Base-by-base conservation (phyloP, 179 eudicot genomes). In the Actinidia arguta region DNA sequence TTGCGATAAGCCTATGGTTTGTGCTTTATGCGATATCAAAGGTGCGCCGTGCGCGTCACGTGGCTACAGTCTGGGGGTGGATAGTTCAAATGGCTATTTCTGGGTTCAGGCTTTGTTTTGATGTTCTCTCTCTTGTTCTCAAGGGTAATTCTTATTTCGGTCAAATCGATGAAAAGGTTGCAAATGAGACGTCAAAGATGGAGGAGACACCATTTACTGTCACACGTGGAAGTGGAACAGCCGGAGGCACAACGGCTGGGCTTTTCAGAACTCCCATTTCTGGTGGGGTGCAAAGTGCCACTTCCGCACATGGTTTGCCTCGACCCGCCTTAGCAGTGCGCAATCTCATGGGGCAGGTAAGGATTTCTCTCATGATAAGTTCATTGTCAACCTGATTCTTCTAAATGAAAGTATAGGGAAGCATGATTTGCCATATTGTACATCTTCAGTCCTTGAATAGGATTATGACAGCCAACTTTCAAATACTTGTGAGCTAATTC, bases 241-340 rank as follows among this genome's bases (percentile, higher is more conserved):
- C 89, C 22, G 87, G 95, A 78, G 90, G 93, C 85, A 89, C 94
- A n/a, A 91, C 98, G 86, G 93, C 99, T 87, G 99, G 99, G 67
- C 90, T 97, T 56, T 97, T 97, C 85, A 90, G 99, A 85, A 95
- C 99, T 31, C 99, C 99, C 11, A 95, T 97, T 85, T 97, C 99
- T 22, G 99, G 99, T 36, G 99, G 99, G 68, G 99, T 97, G 64
- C 99, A 95, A 85, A 97, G 99, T 91, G 99, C 99, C 17, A 97
- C 99, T 20, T 95, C 99, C 22, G 97, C 94, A 66, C 99, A 97
- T 85, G 99, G 95, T 76, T 88, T 97, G 85, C 99, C 98, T 9
- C 88, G 89, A 76, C 99, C 99, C 22, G 98, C 99, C 48, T 86
- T 95, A 83, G 99, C 99, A 4, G 99, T 97, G 71, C 95, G 99